Evolutionary conservation across 306 rosid species (phyloP).

Genomic region (Rubus idaeus): DNA sequence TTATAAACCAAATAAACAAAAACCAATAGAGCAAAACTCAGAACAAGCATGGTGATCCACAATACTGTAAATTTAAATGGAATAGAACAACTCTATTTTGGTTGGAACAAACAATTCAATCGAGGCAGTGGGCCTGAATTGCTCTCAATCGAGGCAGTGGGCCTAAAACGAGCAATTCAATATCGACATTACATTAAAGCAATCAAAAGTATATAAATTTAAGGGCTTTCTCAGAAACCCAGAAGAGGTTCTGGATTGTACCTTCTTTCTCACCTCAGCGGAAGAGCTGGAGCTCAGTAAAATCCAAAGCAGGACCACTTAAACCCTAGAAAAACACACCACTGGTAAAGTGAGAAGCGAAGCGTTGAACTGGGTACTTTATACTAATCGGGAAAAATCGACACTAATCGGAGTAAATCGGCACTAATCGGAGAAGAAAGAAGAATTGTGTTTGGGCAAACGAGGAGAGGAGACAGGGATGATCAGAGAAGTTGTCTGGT

Average conservation of each 20-base stretch:
- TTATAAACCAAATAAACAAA: neutral
- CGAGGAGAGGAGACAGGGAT: no score
- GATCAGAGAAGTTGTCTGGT: no score
- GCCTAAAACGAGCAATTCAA: neutral
- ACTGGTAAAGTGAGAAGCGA: neutral
- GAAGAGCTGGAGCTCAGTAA: neutral
- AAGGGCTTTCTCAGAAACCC: neutral
- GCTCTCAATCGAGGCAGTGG: neutral
- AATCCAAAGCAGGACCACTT: neutral
- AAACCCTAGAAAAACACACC: neutral
- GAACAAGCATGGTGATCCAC: slow-evolving; percentile 4
- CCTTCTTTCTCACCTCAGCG: neutral
- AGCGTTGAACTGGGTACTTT: neutral
- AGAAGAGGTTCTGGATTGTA: neutral
- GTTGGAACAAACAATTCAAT: neutral
- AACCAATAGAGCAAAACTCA: neutral
- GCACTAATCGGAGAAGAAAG: no score
- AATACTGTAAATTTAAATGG: neutral
- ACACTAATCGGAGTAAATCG: no score
- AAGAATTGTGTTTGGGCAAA: no score
- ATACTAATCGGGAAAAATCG: neutral
- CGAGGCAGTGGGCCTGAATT: neutral
- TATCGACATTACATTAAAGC: neutral
- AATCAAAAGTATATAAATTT: neutral
- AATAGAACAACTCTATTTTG: neutral